phyloP scores from a whole-genome alignment of 2,329 filamentous ascomycete genomes.

The Emmonsiellopsis sp. region DNA sequence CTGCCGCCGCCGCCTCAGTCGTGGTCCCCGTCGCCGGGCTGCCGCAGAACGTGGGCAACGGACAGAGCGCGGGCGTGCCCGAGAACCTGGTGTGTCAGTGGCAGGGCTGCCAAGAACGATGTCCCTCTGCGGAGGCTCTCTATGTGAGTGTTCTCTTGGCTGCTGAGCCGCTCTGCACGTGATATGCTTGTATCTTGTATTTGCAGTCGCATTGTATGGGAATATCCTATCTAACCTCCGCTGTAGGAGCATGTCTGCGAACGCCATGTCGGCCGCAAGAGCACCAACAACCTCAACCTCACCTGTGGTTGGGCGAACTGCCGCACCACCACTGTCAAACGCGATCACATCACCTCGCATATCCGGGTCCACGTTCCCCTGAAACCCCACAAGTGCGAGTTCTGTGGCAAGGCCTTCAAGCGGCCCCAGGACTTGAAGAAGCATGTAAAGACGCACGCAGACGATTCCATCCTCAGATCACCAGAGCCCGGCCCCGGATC shows the following conservation, averaged over 20 bases:
- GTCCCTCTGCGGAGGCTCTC: slow-evolving; percentile 49
- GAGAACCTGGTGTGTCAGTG: slow-evolving; percentile 49
- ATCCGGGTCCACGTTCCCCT: slow-evolving; percentile 97
- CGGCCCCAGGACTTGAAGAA: slow-evolving; percentile 98
- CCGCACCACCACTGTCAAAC: slow-evolving; percentile 93
- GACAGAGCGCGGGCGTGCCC: slow-evolving; percentile 17
- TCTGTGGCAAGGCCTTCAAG: slow-evolving; percentile 98
- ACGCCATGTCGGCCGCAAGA: slow-evolving; percentile 95
- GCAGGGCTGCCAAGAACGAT: slow-evolving; percentile 53
- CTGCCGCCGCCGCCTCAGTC: slow-evolving; percentile 30
- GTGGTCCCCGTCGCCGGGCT: slow-evolving; percentile 22
- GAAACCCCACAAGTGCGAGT: slow-evolving; percentile 98
- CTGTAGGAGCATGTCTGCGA: slow-evolving; percentile 92
- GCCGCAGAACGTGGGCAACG: slow-evolving; percentile 18
- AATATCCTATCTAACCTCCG: too few relatives aligned
- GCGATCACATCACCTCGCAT: slow-evolving; percentile 97
- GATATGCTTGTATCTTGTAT: background rate
- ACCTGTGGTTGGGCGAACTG: slow-evolving; percentile 97
- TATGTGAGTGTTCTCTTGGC: slow-evolving; percentile 42
- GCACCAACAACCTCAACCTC: slow-evolving; percentile 95
- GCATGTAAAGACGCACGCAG: slow-evolving; percentile 97
- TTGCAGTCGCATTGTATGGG: background rate
- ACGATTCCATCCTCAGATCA: slow-evolving; percentile 72
- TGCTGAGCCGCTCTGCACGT: slow-evolving; percentile 5
- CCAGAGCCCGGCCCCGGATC: slow-evolving; percentile 47